Percentiles rank a stretch among this genome's conserved stretches.
phyloP scores from a whole-genome alignment of 352 stramenopile genomes.

The Halophytophthora polymorphica region DNA sequence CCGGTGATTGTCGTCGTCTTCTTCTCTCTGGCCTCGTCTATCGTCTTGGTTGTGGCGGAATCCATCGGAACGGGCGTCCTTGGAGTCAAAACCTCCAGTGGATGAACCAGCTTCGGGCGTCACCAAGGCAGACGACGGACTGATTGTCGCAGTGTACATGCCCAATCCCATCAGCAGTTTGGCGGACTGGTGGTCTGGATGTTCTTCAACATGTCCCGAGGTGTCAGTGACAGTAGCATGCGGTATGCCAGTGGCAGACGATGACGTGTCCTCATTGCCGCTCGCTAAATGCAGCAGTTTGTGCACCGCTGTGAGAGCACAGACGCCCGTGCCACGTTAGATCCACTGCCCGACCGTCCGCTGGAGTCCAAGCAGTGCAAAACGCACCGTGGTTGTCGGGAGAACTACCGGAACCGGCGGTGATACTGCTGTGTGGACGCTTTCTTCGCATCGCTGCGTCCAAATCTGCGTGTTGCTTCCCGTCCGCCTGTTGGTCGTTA shows the following conservation, averaged over 20 bases:
- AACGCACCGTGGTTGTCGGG: constrained; percentile 20
- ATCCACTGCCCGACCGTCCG: constrained; percentile 5
- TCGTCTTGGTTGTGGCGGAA: constrained; percentile 4
- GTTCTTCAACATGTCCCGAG: constrained; percentile 14
- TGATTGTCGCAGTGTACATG: constrained; percentile 20
- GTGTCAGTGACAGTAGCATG: not conserved
- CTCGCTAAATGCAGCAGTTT: constrained; percentile 28
- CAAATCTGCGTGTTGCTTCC: constrained; percentile 1
- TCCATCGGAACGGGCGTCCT: constrained; percentile 1
- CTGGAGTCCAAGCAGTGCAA: not conserved
- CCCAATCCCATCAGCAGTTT: constrained; percentile 56
- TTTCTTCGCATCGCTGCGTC: constrained; percentile 13
- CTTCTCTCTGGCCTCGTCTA: constrained; percentile 13
- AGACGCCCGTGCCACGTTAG: constrained; percentile 1
- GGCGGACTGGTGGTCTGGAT: constrained; percentile 46
- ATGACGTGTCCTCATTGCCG: constrained; percentile 10
- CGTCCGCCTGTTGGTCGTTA: constrained; percentile 15
- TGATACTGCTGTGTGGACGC: constrained; percentile 24
- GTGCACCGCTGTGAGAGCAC: constrained; percentile 15
- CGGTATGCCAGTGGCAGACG: not conserved
- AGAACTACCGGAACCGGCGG: constrained; percentile 7
- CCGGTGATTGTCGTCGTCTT: not conserved
- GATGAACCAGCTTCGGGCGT: constrained; percentile 7
- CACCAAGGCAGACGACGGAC: constrained; percentile 9
- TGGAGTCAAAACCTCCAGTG: constrained; percentile 9